Percentiles rank a stretch among this genome's conserved stretches.
Conservation (phyloP, 495 filamentous ascomycete genomes). For the Pyrenula aspistea region DNA sequence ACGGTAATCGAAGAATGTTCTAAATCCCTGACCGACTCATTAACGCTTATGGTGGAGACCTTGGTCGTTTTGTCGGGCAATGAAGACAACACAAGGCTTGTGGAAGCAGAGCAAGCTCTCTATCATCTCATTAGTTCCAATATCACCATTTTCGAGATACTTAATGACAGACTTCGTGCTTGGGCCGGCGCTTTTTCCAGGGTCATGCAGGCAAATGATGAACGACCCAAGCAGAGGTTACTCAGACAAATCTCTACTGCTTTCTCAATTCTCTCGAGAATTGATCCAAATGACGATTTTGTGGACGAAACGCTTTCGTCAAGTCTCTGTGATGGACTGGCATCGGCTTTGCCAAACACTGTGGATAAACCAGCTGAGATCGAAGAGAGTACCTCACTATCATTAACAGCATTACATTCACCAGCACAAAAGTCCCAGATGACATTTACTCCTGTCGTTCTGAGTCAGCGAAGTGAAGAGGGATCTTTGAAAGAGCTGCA, state of each 20-base stretch:
- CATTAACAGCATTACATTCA: constrained; percentile 12
- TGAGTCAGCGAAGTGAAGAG: constrained; percentile 53
- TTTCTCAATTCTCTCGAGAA: constrained; percentile 51
- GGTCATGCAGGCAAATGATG: constrained; percentile 75
- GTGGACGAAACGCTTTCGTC: constrained; percentile 55
- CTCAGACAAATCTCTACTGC: constrained; percentile 64
- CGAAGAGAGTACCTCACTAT: constrained; percentile 10
- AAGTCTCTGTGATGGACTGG: constrained; percentile 33
- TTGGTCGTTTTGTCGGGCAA: constrained; percentile 58
- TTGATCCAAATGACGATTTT: constrained; percentile 55
- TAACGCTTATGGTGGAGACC: constrained; percentile 65
- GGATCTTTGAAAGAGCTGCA: constrained; percentile 41
- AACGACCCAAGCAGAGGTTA: constrained; percentile 56
- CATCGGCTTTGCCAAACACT: constrained; percentile 19
- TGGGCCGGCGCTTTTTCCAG: constrained; percentile 75
- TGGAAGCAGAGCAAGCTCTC: constrained; percentile 31
- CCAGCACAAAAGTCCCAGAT: constrained; percentile 8
- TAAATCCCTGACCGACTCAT: constrained; percentile 57
- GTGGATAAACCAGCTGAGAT: constrained; percentile 15
- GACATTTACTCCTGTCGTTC: constrained; percentile 48
- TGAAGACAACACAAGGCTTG: constrained; percentile 26
- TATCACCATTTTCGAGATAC: constrained; percentile 45
- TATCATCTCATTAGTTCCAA: constrained; percentile 52
- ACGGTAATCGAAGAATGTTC: constrained; percentile 66
- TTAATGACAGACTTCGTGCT: constrained; percentile 63